Base-by-base conservation (phyloP, 768 basidiomycete genomes). In the Boletus rubescentipes region DNA sequence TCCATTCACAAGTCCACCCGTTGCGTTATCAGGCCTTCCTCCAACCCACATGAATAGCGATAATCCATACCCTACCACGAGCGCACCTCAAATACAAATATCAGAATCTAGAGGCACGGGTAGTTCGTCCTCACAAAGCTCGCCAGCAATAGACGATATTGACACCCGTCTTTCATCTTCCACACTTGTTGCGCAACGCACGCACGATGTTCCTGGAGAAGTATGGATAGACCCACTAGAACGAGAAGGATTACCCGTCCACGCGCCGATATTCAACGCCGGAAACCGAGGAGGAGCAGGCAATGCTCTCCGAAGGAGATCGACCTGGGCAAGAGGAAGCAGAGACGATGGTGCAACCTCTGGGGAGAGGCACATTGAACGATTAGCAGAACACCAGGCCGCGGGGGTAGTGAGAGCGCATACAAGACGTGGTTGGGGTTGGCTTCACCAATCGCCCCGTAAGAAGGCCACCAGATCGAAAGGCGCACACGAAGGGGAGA, bases 191-290 rank as follows among this genome's bases (percentile, higher is more conserved):
- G 61, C 48, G 8, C 46, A 59, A 14, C 68, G 66, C 58, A 71
- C 72, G 1, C 72, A 69, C 35, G 60, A 72, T 15, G 70, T 82
- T 5, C 80, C 80, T 0, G 83, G 79, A 36, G 77, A 78, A 36
- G 75, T 72, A 44, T 86, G 77, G 64, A 85, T 90, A 60, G 82
- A 81, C 49, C 78, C 81, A 0, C 67, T 77, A 44, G 89, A 91
- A 67, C 79, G 76, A 44, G 84, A 82, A 36, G 89, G 89, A 0
- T 67, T 91, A 26, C 83, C 83, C 0, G 75, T 36, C 61, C 75
- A 12, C 63, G 67, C 37, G 63, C 73, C 37, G 61, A 74, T 55
- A 44, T 63, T 57, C 29, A 39, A 23, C 14, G 2, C 8, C 16
- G 46, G 46, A 31, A 41, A 34, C 31, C 21, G 41, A 36, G 46